phyloP scores from a whole-genome alignment of 129 eudicot genomes.

The Chrysanthemum lavandulifolium region DNA sequence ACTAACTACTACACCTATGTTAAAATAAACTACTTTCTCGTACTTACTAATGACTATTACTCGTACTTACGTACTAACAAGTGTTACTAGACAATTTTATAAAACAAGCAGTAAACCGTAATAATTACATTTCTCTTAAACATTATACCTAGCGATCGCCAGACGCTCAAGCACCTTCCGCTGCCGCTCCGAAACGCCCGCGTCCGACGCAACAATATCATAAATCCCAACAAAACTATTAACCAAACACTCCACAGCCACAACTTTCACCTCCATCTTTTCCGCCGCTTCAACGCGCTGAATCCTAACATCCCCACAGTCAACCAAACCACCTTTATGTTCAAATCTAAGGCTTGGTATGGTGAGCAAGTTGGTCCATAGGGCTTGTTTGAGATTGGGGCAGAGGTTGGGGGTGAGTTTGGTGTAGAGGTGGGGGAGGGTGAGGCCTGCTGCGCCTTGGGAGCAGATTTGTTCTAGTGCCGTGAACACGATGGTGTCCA shows the following conservation, averaged over 20 bases:
- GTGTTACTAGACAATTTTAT: too few relatives aligned
- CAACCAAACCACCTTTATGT: constrained; percentile 28
- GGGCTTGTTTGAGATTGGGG: constrained; percentile 58
- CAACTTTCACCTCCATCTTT: constrained; percentile 44
- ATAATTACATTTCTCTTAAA: too few relatives aligned
- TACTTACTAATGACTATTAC: too few relatives aligned
- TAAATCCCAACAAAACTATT: constrained; percentile 65
- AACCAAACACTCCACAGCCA: constrained; percentile 60
- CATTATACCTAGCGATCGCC: constrained; percentile 72
- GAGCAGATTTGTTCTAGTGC: constrained; percentile 86
- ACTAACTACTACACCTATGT: too few relatives aligned
- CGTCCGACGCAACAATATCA: constrained; percentile 53
- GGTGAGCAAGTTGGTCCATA: constrained; percentile 58
- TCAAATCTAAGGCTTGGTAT: constrained; percentile 54
- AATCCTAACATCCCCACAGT: constrained; percentile 29
- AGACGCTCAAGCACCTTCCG: constrained; percentile 66
- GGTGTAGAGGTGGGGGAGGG: constrained; percentile 50
- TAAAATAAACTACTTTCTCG: too few relatives aligned
- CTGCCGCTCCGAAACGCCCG: constrained; percentile 38
- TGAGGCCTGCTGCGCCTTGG: constrained; percentile 48
- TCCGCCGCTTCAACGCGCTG: constrained; percentile 53
- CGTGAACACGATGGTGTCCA: constrained; percentile 60
- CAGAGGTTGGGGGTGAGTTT: constrained; percentile 48
- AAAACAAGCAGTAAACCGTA: too few relatives aligned
- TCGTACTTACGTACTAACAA: too few relatives aligned